Conservation (phyloP, 306 rosid genomes). For the Castanea crenata region DNA sequence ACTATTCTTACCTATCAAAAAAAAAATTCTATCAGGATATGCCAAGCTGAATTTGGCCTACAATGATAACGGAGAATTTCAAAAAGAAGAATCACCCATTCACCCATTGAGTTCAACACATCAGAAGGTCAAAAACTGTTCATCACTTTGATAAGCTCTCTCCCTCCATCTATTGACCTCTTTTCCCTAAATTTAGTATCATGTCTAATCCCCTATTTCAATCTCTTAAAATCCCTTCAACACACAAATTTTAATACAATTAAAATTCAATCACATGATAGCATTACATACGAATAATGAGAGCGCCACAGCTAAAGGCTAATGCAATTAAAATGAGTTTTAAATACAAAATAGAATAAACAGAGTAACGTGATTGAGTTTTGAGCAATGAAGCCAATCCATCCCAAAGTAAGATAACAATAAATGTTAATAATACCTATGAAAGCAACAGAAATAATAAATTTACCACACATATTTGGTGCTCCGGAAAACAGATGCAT, state of each 20-base stretch:
- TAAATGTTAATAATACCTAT: neutral
- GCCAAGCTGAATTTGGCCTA: neutral
- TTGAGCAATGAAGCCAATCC: neutral
- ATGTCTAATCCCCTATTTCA: neutral
- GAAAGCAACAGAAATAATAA: neutral
- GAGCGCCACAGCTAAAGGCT: neutral
- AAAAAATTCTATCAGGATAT: too few species aligned
- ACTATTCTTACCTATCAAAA: too few species aligned
- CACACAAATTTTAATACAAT: too few species aligned
- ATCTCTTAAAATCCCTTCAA: neutral
- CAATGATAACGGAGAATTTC: neutral
- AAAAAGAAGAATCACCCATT: neutral
- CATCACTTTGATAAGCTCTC: neutral
- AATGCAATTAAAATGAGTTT: neutral
- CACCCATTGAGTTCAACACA: neutral
- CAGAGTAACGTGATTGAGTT: neutral
- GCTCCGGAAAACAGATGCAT: conserved; percentile 95
- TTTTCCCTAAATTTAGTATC: neutral
- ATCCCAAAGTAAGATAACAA: conserved; percentile 2
- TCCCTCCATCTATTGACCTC: neutral
- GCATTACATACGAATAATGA: neutral
- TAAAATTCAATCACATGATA: neutral
- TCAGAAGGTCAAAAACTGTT: neutral
- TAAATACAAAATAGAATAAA: neutral
- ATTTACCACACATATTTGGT: conserved; percentile 89